Conservation (phyloP, 73 alveolate species). For the Symbiodinium pilosum region DNA sequence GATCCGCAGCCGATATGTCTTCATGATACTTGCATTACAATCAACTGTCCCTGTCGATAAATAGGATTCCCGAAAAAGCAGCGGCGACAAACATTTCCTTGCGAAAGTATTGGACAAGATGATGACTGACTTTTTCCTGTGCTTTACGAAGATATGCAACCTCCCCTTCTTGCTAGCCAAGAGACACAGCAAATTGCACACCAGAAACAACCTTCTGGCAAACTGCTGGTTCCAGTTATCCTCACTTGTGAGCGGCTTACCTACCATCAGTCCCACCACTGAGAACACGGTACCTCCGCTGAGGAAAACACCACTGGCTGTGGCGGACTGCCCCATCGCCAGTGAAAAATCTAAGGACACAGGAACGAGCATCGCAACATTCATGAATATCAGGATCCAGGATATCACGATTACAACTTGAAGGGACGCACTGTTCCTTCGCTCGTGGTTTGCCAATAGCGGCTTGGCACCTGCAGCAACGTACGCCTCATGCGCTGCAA, state of each 20-base stretch:
- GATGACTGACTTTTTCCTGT: no score
- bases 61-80: no score
- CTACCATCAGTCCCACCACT: neutral
- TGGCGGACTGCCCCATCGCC: constrained; percentile 13
- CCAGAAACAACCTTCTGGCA: neutral
- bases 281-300: neutral
- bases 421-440: neutral
- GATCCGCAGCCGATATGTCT: no score
- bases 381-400: neutral
- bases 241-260: neutral
- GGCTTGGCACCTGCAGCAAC: neutral
- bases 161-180: no score
- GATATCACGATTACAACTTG: neutral
- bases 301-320: constrained; percentile 6
- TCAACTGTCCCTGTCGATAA: no score
- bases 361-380: neutral
- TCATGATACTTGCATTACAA: no score
- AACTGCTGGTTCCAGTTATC: neutral
- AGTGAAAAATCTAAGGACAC: neutral
- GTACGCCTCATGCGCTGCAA: neutral
- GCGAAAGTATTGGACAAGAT: no score
- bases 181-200: neutral
- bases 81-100: no score
- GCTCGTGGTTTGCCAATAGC: constrained; percentile 1
- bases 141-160: no score